phyloP scores from a whole-genome alignment of 2,329 filamentous ascomycete species.

The Claviceps purpurea region DNA sequence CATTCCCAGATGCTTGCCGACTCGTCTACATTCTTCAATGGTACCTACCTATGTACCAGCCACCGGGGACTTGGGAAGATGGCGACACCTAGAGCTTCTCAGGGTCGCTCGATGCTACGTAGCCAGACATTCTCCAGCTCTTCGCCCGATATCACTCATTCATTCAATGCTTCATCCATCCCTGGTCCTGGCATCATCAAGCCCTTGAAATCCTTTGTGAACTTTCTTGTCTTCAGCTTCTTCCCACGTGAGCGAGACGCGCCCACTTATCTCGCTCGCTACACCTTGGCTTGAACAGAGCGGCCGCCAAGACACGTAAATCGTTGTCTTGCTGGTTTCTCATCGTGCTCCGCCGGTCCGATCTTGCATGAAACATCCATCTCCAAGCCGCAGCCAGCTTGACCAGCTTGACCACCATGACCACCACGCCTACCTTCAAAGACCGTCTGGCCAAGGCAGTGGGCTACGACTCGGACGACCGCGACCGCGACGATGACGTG shows the following conservation, averaged over 20 bases:
- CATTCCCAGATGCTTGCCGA: background rate
- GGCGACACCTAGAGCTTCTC: background rate
- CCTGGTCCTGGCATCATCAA: background rate
- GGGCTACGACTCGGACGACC: conserved; percentile 19
- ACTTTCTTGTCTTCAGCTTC: background rate
- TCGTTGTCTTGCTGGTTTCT: background rate
- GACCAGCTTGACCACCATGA: background rate
- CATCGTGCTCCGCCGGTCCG: background rate
- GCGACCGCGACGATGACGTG: conserved; percentile 19
- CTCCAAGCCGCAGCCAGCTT: background rate
- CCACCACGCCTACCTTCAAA: conserved; percentile 9
- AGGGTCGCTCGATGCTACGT: background rate
- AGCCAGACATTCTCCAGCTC: background rate
- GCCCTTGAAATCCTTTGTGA: background rate
- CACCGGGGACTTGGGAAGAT: background rate
- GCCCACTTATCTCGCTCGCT: background rate
- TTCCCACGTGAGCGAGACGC: background rate
- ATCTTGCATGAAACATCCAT: background rate
- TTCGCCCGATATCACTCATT: background rate
- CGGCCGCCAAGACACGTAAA: too few relatives aligned
- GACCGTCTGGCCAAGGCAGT: conserved; percentile 18
- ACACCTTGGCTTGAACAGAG: background rate
- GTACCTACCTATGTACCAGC: background rate
- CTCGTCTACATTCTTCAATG: background rate
- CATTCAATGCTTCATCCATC: background rate